Percentiles rank a stretch among this genome's conserved stretches.
phyloP scores from a whole-genome alignment of 495 filamentous ascomycete genomes.

The Aspergillus asperescens region DNA sequence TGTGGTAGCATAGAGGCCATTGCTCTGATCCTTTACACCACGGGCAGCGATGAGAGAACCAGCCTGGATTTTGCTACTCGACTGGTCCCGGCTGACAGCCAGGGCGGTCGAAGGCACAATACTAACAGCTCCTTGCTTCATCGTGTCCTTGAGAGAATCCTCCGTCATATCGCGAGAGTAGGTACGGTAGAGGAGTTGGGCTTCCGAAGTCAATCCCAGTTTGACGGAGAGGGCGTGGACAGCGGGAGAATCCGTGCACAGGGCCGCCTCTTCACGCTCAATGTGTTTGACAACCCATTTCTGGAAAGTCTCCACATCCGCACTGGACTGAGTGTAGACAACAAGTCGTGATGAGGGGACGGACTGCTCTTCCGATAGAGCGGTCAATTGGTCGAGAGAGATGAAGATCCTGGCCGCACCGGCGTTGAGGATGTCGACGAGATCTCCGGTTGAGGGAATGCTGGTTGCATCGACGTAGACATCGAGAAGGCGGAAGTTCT shows the following conservation, averaged over 20 bases:
- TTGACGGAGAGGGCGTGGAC: conserved; percentile 46
- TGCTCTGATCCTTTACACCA: conserved; percentile 74
- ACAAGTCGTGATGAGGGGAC: conserved; percentile 55
- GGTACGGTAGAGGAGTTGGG: conserved; percentile 35
- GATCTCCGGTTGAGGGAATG: conserved; percentile 61
- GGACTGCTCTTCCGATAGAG: conserved; percentile 47
- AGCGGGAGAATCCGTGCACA: conserved; percentile 45
- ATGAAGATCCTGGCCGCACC: conserved; percentile 88
- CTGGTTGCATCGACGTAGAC: conserved; percentile 72
- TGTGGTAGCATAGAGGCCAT: conserved; percentile 78
- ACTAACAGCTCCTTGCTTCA: conserved; percentile 61
- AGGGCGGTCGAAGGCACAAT: conserved; percentile 67
- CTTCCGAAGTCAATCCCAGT: conserved; percentile 34
- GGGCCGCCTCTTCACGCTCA: conserved; percentile 49
- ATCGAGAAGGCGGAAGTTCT: conserved; percentile 60
- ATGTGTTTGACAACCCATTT: conserved; percentile 39
- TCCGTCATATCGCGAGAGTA: conserved; percentile 35
- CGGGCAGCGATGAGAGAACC: conserved; percentile 62
- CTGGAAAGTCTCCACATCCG: conserved; percentile 33
- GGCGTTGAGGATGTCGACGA: conserved; percentile 74
- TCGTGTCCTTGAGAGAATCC: conserved; percentile 45
- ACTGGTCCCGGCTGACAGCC: conserved; percentile 56
- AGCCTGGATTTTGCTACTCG: conserved; percentile 56
- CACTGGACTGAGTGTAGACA: conserved; percentile 38
- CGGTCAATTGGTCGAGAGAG: conserved; percentile 56